A percentile compares a stretch with the other conserved stretches of the same genome.
These are phyloP conservation scores for Fusarium sp. DNA, from an alignment of 2,329 filamentous ascomycete genomes.

Conservation along the genomic window DNA sequence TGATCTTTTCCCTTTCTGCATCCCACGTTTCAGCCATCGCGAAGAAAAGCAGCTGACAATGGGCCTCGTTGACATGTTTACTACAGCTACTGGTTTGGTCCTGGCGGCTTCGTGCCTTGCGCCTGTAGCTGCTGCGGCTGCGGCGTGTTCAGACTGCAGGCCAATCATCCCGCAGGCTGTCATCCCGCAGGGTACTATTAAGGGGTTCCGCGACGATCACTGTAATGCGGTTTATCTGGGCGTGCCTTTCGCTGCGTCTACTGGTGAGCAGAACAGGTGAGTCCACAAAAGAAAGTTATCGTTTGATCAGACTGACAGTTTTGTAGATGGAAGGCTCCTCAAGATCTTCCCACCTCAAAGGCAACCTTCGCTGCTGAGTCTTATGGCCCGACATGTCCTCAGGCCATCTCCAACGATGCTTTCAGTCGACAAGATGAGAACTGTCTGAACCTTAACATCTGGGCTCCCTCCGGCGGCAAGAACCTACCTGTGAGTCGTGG, in stretches of 20 bases:
- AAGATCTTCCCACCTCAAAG: slow-evolving; percentile 35
- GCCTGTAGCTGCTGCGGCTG: slow-evolving; percentile 6
- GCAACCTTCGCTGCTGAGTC: slow-evolving; percentile 29
- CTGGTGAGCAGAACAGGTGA: slow-evolving; percentile 57
- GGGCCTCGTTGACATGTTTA: slow-evolving; percentile 35
- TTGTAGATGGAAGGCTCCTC: slow-evolving; percentile 44
- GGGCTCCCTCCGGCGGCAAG: slow-evolving; percentile 50
- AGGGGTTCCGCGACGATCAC: slow-evolving; percentile 56
- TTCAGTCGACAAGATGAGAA: slow-evolving; percentile 55
- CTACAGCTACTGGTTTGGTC: slow-evolving; percentile 29
- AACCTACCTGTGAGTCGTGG: slow-evolving; percentile 49
- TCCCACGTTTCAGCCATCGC: slow-evolving; percentile 13
- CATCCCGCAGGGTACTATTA: slow-evolving; percentile 52
- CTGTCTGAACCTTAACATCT: slow-evolving; percentile 61
- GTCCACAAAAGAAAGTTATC: not conserved
- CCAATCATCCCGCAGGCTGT: slow-evolving; percentile 24
- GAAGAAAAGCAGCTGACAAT: slow-evolving; percentile 31
- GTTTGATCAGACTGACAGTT: slow-evolving; percentile 6
- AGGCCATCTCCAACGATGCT: slow-evolving; percentile 35
- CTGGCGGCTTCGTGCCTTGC: slow-evolving; percentile 37
- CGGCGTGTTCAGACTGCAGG: not conserved
- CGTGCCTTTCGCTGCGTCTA: slow-evolving; percentile 58
- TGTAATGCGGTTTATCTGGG: slow-evolving; percentile 57
- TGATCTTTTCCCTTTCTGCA: slow-evolving; percentile 37
- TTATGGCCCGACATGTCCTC: slow-evolving; percentile 46